phyloP scores from a whole-genome alignment of 768 basidiomycete genomes.

The Hygrocybe punicea region DNA sequence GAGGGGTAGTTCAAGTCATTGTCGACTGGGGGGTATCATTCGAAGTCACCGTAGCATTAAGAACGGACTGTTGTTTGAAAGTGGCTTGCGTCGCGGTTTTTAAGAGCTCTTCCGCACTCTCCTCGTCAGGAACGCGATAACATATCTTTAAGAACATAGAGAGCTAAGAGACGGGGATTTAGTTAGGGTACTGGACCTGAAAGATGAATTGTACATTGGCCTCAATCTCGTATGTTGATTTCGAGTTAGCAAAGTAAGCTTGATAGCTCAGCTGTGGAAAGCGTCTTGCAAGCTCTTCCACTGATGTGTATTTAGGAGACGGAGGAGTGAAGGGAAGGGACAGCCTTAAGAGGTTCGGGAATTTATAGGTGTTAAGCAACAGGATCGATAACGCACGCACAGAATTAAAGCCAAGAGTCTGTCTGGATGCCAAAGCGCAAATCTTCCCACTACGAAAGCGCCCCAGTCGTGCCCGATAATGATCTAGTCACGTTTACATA shows the following conservation, averaged over 20 bases:
- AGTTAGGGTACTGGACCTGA: neutral
- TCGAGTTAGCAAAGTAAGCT: constrained; percentile 55
- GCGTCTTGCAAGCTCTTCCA: constrained; percentile 48
- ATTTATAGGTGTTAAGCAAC: constrained; percentile 1
- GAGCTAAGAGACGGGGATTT: neutral
- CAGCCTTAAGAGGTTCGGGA: constrained; percentile 43
- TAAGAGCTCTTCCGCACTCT: neutral
- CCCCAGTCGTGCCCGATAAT: constrained; percentile 86
- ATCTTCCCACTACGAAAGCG: constrained; percentile 55
- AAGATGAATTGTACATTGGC: constrained; percentile 39
- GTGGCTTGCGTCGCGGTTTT: constrained; percentile 18
- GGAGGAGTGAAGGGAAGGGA: constrained; percentile 69
- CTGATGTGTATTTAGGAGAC: constrained; percentile 42
- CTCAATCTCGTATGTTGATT: constrained; percentile 55
- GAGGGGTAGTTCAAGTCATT: constrained; percentile 3
- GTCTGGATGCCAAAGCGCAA: constrained; percentile 71
- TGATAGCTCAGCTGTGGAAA: constrained; percentile 67
- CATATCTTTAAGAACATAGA: neutral
- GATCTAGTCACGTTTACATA: constrained; percentile 36
- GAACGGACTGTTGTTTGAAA: neutral
- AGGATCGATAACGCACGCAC: constrained; percentile 38
- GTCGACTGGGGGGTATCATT: neutral
- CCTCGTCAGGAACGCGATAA: neutral
- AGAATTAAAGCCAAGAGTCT: constrained; percentile 55
- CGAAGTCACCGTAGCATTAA: neutral